Evolutionary conservation across 139 green algal genomes (phyloP).

Genomic region (Chlorella ohadii): DNA sequence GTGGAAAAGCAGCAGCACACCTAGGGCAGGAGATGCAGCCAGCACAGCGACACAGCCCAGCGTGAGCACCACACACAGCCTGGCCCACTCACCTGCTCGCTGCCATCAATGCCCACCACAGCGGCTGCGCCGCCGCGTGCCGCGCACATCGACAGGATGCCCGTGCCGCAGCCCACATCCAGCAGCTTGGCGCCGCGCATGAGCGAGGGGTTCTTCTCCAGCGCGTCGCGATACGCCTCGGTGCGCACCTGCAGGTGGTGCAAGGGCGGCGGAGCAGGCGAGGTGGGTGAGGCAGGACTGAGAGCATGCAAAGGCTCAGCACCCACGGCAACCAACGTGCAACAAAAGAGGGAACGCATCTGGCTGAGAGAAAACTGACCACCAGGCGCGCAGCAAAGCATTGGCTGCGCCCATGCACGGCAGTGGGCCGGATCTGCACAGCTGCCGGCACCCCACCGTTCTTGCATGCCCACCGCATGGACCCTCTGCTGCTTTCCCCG

Average conservation of each 20-base stretch:
- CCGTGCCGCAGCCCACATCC: slow-evolving; percentile 96
- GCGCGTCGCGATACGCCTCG: slow-evolving; percentile 79
- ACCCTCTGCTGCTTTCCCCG: not conserved
- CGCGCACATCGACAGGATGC: slow-evolving; percentile 95
- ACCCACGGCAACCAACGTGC: too few species aligned
- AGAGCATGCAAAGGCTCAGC: too few species aligned
- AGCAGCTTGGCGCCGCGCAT: slow-evolving; percentile 78
- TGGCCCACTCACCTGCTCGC: not conserved
- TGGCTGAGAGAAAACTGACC: too few species aligned
- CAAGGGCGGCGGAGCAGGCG: not conserved
- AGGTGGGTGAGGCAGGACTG: not conserved
- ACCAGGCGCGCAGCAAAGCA: too few species aligned
- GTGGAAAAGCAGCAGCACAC: too few species aligned
- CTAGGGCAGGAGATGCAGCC: too few species aligned
- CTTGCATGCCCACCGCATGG: not conserved
- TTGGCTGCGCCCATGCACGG: too few species aligned
- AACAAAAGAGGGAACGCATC: too few species aligned
- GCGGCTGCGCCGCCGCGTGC: slow-evolving; percentile 73
- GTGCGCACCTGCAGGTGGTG: slow-evolving; percentile 86
- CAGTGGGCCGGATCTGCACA: too few species aligned
- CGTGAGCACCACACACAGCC: not conserved
- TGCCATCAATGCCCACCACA: slow-evolving; percentile 77
- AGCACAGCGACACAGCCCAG: too few species aligned
- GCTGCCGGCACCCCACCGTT: too few species aligned
- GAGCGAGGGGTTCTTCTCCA: slow-evolving; percentile 82